Evolutionary conservation across 441 rosid genomes (phyloP), one percentile per base, ranked within the genome.

Genomic region (Metrosideros polymorpha): DNA sequence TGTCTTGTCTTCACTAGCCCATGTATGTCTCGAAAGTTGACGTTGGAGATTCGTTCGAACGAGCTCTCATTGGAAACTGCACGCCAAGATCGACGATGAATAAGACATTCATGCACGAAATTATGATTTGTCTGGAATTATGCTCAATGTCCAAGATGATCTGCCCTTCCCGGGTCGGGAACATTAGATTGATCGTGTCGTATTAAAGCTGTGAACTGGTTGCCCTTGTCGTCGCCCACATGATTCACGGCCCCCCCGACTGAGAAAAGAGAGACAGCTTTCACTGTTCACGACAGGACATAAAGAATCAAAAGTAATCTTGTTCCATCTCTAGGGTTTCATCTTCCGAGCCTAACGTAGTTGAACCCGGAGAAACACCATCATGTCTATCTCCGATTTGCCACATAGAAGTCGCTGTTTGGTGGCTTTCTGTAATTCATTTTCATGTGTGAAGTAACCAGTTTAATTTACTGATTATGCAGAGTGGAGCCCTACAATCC

Each of bases 401-500:
- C 30, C 56, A 7, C 22, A 4, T 83, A 4, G 19, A 83, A 45
- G 17, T 39, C 22, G 47, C 6, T 43, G 45, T 35, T 10, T 66
- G 4, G 79, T 66, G 35, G 9, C 25, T 9, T 8, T 17, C 49
- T 18, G 43, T 32, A 19, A 4, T 63, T 22, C 25, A 8, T 18
- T 32, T 63, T 32, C 42, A 15, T 3, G 71, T 3, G 9, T 7
- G 27, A 29, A 29, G 2, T 59, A 29, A 59, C 57, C n/a, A 19
- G 12, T 24, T 24, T 24, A 22, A 22, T n/a, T 54, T 4, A 24
- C 4, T 24, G 51, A 27, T 13, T 12, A 53, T 15, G 29, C 79
- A 86, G 87, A 13, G 79, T 7, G 53, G 84, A 86, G 76, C 79
- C 77, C 45, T 86, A 43, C 79, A 83, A 86, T 51, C 25, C 87